Conservation (phyloP, 306 rosid species). For the Pyrus pyrifolia region DNA sequence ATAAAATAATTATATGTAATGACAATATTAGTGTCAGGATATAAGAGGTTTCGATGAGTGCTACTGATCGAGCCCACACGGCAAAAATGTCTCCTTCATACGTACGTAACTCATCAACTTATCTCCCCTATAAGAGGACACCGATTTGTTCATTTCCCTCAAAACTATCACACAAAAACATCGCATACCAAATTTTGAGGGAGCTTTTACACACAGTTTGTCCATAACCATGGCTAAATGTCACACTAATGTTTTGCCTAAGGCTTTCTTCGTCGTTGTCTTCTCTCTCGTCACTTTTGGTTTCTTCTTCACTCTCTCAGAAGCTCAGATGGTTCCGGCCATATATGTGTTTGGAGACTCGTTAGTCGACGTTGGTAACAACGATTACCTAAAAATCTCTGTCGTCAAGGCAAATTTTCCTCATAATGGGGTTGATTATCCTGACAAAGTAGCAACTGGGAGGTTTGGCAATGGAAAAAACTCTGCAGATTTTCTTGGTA, state of each 20-base stretch:
- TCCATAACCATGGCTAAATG: constrained; percentile 1
- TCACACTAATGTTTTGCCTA: not conserved
- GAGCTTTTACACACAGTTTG: not conserved
- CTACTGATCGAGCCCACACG: constrained; percentile 10
- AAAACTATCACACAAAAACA: constrained; percentile 8
- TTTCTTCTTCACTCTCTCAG: constrained; percentile 11
- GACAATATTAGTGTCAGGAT: not conserved
- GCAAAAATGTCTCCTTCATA: constrained; percentile 10
- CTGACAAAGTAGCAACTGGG: constrained; percentile 28
- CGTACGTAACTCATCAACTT: constrained; percentile 7
- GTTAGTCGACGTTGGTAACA: constrained; percentile 75
- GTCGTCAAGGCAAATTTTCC: constrained; percentile 36
- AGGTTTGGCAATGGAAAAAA: constrained; percentile 44
- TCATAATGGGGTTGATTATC: constrained; percentile 41
- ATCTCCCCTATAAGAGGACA: constrained; percentile 13
- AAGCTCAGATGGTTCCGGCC: constrained; percentile 50
- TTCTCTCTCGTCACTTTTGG: not conserved
- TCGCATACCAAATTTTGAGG: not conserved
- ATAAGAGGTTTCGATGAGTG: not conserved
- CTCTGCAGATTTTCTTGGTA: constrained; percentile 44
- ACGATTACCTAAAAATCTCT: constrained; percentile 49
- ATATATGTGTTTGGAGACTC: constrained; percentile 79
- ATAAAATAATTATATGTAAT: not conserved
- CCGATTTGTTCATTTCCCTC: not conserved
- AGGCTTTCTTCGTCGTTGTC: not conserved